phyloP scores from a whole-genome alignment of 139 green algal species.

The Chlamydomonas asymmetrica region DNA sequence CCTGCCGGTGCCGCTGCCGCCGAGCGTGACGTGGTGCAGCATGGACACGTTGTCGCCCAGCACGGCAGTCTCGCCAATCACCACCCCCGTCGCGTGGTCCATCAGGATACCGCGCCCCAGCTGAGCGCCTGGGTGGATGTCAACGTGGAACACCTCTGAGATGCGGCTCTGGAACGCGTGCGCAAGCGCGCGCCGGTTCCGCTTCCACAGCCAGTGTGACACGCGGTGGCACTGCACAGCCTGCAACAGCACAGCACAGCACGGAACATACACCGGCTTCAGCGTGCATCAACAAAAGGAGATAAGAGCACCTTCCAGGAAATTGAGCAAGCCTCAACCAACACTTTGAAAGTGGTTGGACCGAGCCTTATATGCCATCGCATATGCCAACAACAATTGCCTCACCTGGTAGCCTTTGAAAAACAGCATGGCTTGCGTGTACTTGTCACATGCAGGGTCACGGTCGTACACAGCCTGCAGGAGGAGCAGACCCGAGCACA shows the following conservation, averaged over 20 bases:
- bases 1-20: constrained; percentile 78
- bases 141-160: constrained; percentile 80
- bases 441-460: constrained; percentile 91
- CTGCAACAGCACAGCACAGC: too few species aligned
- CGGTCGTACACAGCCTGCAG: constrained; percentile 44
- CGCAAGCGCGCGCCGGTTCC: constrained; percentile 69
- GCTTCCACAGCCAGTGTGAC: constrained; percentile 82
- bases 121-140: constrained; percentile 87
- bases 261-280: too few species aligned
- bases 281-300: too few species aligned
- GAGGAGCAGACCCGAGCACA: too few species aligned
- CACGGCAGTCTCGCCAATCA: constrained; percentile 95
- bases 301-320: too few species aligned
- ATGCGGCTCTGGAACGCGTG: constrained; percentile 74
- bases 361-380: too few species aligned
- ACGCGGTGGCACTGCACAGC: constrained; percentile 88
- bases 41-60: constrained; percentile 94
- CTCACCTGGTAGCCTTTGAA: constrained; percentile 97
- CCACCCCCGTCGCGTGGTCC: constrained; percentile 91
- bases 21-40: constrained; percentile 95
- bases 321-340: too few species aligned
- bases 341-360: too few species aligned
- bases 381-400: too few species aligned
- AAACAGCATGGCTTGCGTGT: constrained; percentile 84
- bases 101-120: constrained; percentile 86